These are phyloP conservation scores for Ophiostoma populinum DNA, from an alignment of 2,329 filamentous ascomycete genomes.

Conservation along the genomic window DNA sequence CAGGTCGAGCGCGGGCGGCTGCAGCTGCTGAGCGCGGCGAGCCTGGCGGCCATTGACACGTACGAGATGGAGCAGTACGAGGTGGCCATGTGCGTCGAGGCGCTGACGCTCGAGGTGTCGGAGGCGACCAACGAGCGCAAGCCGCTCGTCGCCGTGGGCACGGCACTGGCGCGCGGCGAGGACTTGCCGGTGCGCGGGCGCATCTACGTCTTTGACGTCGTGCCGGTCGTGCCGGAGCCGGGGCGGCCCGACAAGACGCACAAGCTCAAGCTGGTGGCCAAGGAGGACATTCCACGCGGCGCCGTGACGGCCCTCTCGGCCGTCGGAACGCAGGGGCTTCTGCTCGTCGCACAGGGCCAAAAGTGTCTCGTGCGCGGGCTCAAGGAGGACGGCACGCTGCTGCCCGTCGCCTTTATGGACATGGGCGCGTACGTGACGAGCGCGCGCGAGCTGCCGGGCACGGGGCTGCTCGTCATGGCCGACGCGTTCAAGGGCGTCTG, in stretches of 20 bases:
- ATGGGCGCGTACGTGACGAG: slow-evolving; percentile 86
- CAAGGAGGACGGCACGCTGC: slow-evolving; percentile 81
- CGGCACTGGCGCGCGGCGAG: slow-evolving; percentile 72
- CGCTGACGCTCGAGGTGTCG: slow-evolving; percentile 73
- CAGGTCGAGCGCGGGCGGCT: slow-evolving; percentile 53
- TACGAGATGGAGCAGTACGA: slow-evolving; percentile 59
- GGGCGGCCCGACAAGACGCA: slow-evolving; percentile 71
- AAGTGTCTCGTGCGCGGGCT: slow-evolving; percentile 94
- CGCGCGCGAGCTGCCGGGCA: slow-evolving; percentile 67
- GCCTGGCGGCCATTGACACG: slow-evolving; percentile 63
- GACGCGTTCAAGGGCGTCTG: slow-evolving; percentile 89
- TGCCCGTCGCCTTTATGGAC: slow-evolving; percentile 94
- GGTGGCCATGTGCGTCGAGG: slow-evolving; percentile 64
- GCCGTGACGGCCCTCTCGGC: slow-evolving; percentile 76
- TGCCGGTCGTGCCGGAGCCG: slow-evolving; percentile 79
- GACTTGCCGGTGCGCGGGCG: slow-evolving; percentile 73
- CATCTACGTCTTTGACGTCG: slow-evolving; percentile 82
- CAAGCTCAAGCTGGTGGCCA: slow-evolving; percentile 69
- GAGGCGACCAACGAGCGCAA: slow-evolving; percentile 78
- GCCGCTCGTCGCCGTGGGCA: slow-evolving; percentile 70
- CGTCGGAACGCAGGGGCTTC: slow-evolving; percentile 72
- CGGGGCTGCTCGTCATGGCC: slow-evolving; percentile 71
- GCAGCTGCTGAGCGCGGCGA: slow-evolving; percentile 61
- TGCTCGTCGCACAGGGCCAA: slow-evolving; percentile 83
- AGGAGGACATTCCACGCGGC: slow-evolving; percentile 81